Conservation (phyloP, 2,329 filamentous ascomycete genomes). For the Pezizomycotina sp. region DNA sequence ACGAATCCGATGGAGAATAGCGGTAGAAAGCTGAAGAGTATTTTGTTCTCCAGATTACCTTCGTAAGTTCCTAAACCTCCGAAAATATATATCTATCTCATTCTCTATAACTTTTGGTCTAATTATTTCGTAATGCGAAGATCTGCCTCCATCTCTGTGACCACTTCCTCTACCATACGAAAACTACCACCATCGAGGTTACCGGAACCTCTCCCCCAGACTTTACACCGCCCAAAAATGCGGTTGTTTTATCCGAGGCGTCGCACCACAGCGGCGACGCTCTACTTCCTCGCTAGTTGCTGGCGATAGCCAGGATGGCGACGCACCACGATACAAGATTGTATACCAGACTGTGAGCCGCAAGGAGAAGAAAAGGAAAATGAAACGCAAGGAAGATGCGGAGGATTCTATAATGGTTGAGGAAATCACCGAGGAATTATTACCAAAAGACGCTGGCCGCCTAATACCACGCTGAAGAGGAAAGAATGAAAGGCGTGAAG, state of each 20-base stretch:
- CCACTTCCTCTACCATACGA: slow-evolving; percentile 42
- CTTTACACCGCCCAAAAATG: slow-evolving; percentile 35
- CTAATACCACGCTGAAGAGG: too few species aligned
- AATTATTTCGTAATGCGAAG: slow-evolving; percentile 4
- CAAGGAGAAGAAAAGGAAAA: slow-evolving; percentile 13
- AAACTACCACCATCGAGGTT: slow-evolving; percentile 49
- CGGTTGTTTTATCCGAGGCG: slow-evolving; percentile 19
- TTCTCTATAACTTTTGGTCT: background rate
- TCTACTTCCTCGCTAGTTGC: too few species aligned
- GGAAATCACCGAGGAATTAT: too few species aligned
- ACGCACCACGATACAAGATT: slow-evolving; percentile 18
- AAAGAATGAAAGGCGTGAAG: too few species aligned
- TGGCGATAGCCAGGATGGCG: too few species aligned
- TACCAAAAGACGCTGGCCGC: too few species aligned
- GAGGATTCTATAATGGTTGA: too few species aligned
- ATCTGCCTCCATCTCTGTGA: slow-evolving; percentile 41
- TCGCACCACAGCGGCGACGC: slow-evolving; percentile 6
- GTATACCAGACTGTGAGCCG: slow-evolving; percentile 22
- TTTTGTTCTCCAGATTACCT: slow-evolving; percentile 20
- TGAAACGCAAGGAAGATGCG: slow-evolving; percentile 25
- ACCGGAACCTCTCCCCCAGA: slow-evolving; percentile 37
- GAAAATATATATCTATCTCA: too few species aligned
- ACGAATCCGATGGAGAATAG: slow-evolving; percentile 6
- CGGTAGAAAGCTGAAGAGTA: slow-evolving; percentile 11
- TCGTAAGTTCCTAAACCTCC: slow-evolving; percentile 8